Evolutionary conservation across 768 basidiomycete genomes (phyloP).

Genomic region (Nidularia sp.): DNA sequence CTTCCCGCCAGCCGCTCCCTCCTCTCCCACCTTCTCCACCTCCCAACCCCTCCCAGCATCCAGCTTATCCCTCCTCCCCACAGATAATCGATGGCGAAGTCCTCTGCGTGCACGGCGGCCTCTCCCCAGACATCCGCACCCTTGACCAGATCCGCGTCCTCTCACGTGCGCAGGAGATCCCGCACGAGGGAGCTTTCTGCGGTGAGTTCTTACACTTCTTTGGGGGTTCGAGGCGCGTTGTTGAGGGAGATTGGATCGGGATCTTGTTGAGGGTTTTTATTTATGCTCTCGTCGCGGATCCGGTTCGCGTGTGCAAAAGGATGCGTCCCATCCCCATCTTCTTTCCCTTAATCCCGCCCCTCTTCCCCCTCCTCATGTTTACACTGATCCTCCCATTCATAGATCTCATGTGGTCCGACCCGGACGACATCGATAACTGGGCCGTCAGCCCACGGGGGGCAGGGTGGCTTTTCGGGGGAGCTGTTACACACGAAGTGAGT

Average conservation of each 20-base stretch:
- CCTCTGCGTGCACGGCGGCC: conserved; percentile 92
- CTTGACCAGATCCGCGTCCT: conserved; percentile 92
- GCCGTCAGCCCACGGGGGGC: conserved; percentile 95
- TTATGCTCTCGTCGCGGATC: too few relatives aligned
- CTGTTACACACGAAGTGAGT: conserved; percentile 77
- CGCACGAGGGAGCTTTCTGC: conserved; percentile 98
- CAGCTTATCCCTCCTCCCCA: neutral
- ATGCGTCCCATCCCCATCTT: too few relatives aligned
- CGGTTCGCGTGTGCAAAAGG: too few relatives aligned
- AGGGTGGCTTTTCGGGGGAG: conserved; percentile 90
- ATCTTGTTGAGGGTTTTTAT: too few relatives aligned
- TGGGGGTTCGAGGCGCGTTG: too few relatives aligned
- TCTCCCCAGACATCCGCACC: conserved; percentile 94
- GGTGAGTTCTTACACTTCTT: conserved; percentile 35
- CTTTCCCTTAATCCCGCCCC: neutral
- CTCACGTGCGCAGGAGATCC: conserved; percentile 94
- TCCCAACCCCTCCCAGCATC: neutral
- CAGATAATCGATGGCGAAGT: conserved; percentile 95
- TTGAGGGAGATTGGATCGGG: too few relatives aligned
- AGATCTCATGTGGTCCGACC: conserved; percentile 99
- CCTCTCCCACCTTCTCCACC: too few relatives aligned
- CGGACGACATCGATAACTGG: conserved; percentile 94
- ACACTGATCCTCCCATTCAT: neutral
- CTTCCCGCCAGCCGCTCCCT: too few relatives aligned
- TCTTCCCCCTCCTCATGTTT: neutral